phyloP scores from a whole-genome alignment of 225 moss, liverwort and hornwort species.

The Physcomitrium patens region DNA sequence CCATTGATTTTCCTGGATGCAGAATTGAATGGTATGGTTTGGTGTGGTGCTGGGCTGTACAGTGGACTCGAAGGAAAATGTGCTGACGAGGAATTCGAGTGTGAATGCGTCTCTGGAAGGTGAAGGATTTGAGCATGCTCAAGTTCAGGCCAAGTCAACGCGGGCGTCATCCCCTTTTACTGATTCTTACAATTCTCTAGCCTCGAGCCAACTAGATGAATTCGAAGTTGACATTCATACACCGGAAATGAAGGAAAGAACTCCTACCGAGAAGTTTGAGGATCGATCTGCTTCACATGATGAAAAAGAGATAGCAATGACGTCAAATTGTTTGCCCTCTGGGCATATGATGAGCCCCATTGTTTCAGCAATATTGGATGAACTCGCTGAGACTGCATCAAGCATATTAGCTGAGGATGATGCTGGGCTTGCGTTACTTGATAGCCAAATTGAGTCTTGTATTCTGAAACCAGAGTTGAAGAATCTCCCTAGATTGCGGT shows the following conservation, averaged over 20 bases:
- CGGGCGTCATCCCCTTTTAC: slow-evolving; percentile 14
- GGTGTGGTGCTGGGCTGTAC: slow-evolving; percentile 21
- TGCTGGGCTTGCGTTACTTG: slow-evolving; percentile 39
- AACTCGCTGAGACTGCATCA: slow-evolving; percentile 49
- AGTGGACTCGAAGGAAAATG: slow-evolving; percentile 49
- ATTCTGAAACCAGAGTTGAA: slow-evolving; percentile 34
- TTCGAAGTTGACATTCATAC: slow-evolving; percentile 7
- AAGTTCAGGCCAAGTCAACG: slow-evolving; percentile 22
- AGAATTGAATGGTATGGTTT: slow-evolving; percentile 7
- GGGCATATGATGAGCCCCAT: slow-evolving; percentile 44
- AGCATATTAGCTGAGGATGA: slow-evolving; percentile 44
- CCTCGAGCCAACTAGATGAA: slow-evolving; percentile 30
- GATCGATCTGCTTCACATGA: slow-evolving; percentile 22
- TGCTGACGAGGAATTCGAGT: slow-evolving; percentile 36
- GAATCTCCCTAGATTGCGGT: slow-evolving; percentile 39
- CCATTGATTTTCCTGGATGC: neutral
- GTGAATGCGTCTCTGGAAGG: slow-evolving; percentile 21
- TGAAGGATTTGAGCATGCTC: slow-evolving; percentile 26
- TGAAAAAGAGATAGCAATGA: slow-evolving; percentile 8
- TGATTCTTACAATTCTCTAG: slow-evolving; percentile 14
- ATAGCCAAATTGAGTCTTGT: slow-evolving; percentile 42
- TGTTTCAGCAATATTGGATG: slow-evolving; percentile 50
- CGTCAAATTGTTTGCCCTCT: slow-evolving; percentile 26
- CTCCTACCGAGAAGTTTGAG: slow-evolving; percentile 6
- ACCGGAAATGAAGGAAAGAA: slow-evolving; percentile 23